A percentile compares a stretch with the other conserved stretches of the same genome.
phyloP scores from a whole-genome alignment of 176 grass and related monocot genomes.

The Panicum miliaceum region DNA sequence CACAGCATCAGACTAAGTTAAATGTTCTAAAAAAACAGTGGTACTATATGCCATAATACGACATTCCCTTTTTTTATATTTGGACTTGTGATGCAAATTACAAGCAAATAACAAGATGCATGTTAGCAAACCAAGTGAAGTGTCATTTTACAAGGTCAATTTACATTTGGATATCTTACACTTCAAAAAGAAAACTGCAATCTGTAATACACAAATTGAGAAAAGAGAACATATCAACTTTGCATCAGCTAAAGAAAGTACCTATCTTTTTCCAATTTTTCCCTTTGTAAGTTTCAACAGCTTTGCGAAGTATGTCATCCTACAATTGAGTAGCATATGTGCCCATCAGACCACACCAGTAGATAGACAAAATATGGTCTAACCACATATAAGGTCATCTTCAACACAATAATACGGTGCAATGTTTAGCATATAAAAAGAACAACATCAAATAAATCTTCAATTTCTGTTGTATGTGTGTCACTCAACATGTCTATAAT shows the following conservation, averaged over 20 bases:
- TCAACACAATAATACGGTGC: neutral
- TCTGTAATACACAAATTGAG: neutral
- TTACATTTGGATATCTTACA: neutral
- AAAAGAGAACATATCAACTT: conserved; percentile 9
- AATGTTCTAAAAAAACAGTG: neutral
- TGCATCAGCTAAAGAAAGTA: conserved; percentile 39
- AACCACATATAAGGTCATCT: neutral
- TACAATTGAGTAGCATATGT: conserved; percentile 55
- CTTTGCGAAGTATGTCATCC: conserved; percentile 75
- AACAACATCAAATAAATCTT: neutral
- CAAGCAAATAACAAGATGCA: neutral
- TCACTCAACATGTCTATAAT: neutral
- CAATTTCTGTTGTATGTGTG: neutral
- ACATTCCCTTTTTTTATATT: neutral
- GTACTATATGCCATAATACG: conserved; percentile 17
- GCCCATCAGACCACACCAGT: conserved; percentile 28
- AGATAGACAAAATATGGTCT: conserved; percentile 7
- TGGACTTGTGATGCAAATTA: neutral
- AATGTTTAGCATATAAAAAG: neutral
- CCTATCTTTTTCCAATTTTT: conserved; percentile 99
- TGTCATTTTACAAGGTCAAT: neutral
- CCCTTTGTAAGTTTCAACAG: conserved; percentile 76
- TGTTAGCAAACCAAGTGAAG: conserved; percentile 8
- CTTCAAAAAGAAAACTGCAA: conserved; percentile 2
- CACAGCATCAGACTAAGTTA: conserved; percentile 18